A percentile compares a stretch with the other conserved stretches of the same genome.
phyloP scores from a whole-genome alignment of 768 basidiomycete genomes.

The Amanita jacksonii region DNA sequence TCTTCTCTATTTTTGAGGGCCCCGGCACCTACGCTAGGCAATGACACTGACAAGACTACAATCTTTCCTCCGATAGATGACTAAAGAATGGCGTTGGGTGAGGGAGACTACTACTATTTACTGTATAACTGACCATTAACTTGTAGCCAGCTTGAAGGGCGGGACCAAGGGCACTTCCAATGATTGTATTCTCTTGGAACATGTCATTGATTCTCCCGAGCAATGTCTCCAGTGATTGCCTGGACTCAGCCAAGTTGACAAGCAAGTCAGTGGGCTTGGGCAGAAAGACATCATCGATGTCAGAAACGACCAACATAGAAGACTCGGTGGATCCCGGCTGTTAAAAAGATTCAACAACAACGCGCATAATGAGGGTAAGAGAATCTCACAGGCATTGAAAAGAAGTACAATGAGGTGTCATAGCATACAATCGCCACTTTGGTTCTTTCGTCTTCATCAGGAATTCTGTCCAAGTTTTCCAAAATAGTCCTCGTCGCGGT shows the following conservation, averaged over 20 bases:
- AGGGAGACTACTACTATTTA: neutral
- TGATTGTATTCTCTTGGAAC: constrained; percentile 93
- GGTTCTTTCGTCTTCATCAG: constrained; percentile 88
- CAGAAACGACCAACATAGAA: constrained; percentile 94
- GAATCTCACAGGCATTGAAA: constrained; percentile 72
- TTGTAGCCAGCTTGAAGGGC: constrained; percentile 95
- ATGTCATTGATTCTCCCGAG: constrained; percentile 85
- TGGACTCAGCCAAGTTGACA: constrained; percentile 84
- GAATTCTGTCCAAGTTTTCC: constrained; percentile 90
- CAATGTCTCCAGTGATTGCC: constrained; percentile 69
- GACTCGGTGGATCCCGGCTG: constrained; percentile 70
- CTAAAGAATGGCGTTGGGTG: constrained; percentile 27
- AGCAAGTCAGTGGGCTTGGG: constrained; percentile 96
- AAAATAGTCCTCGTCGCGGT: constrained; percentile 95
- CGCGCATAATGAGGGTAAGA: neutral
- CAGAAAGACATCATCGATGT: constrained; percentile 94
- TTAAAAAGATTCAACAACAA: neutral
- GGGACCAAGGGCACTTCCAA: constrained; percentile 91
- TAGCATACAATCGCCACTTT: constrained; percentile 91
- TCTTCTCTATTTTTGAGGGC: constrained; percentile 95
- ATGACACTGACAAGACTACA: constrained; percentile 70
- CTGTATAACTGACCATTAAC: constrained; percentile 53
- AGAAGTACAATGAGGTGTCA: constrained; percentile 92
- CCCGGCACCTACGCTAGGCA: constrained; percentile 86
- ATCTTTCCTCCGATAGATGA: constrained; percentile 93